Conservation (phyloP, 306 rosid genomes). For the Vigna mungo region DNA sequence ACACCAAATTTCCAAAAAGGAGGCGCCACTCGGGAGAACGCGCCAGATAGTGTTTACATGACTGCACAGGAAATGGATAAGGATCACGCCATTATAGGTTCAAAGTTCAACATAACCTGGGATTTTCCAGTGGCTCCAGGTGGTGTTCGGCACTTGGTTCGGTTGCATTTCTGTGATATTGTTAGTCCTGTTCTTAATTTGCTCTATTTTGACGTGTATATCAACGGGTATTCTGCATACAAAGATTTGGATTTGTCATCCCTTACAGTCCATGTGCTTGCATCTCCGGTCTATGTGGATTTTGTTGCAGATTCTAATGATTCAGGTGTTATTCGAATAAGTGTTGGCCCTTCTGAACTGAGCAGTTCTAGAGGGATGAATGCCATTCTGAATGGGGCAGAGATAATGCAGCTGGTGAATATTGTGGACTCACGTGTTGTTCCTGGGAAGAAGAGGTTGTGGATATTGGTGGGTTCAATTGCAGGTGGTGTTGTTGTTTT, state of each 20-base stretch:
- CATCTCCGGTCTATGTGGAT: constrained; percentile 77
- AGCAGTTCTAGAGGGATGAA: constrained; percentile 61
- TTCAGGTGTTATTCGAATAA: constrained; percentile 61
- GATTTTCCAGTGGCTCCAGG: constrained; percentile 55
- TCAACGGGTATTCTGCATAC: constrained; percentile 72
- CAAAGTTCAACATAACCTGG: constrained; percentile 80
- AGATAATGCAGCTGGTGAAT: constrained; percentile 78
- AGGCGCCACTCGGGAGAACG: constrained; percentile 69
- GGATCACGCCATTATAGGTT: constrained; percentile 49
- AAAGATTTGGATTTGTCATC: constrained; percentile 76
- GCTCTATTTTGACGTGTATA: constrained; percentile 77
- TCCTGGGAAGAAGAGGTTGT: constrained; percentile 44
- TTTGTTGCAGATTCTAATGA: constrained; percentile 71
- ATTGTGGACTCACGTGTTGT: constrained; percentile 28
- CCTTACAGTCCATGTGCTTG: constrained; percentile 59
- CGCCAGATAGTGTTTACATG: constrained; percentile 85
- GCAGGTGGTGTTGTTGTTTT: constrained; percentile 69
- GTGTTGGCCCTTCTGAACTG: constrained; percentile 83
- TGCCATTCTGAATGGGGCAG: constrained; percentile 91
- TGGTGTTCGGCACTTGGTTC: constrained; percentile 62
- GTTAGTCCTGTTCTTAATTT: constrained; percentile 65
- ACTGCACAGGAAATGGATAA: constrained; percentile 78
- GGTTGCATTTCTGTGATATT: constrained; percentile 87
- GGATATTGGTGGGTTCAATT: constrained; percentile 67
- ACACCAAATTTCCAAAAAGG: constrained; percentile 74